These are phyloP conservation scores for Anastatica hierochuntica DNA, from an alignment of 345 rosid species.

Conservation along the genomic window DNA sequence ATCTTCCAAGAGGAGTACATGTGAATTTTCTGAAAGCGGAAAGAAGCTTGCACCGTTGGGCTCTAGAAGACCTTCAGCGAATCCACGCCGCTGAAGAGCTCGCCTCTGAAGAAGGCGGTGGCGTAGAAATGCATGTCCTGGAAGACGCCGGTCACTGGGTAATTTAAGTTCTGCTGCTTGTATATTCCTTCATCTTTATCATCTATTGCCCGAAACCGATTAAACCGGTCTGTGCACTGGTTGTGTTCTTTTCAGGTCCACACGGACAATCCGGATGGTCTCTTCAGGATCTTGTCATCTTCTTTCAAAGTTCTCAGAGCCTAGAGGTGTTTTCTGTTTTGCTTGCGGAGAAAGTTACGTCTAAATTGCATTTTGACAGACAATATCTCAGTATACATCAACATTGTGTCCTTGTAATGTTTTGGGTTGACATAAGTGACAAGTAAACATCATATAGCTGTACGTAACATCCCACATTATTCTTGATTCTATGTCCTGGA, in stretches of 20 bases:
- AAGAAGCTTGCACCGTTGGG: conserved; percentile 96
- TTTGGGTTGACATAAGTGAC: conserved; percentile 3
- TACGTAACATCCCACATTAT: background rate
- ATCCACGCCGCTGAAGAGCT: conserved; percentile 87
- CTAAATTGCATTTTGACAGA: too few relatives aligned
- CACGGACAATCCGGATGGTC: conserved; percentile 91
- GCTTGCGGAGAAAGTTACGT: background rate
- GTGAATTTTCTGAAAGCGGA: conserved; percentile 89
- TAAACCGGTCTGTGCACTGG: background rate
- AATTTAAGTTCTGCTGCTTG: conserved; percentile 8
- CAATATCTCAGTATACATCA: background rate
- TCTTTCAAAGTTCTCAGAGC: conserved; percentile 51
- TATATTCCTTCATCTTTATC: conserved; percentile 5
- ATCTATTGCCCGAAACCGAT: background rate
- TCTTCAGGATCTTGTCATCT: conserved; percentile 75
- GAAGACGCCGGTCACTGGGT: conserved; percentile 99
- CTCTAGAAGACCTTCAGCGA: conserved; percentile 80
- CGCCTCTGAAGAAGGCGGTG: conserved; percentile 83
- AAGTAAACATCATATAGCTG: conserved; percentile 7
- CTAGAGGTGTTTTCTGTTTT: conserved; percentile 2
- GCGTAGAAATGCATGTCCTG: conserved; percentile 92
- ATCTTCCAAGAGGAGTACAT: conserved; percentile 80
- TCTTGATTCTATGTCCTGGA: conserved; percentile 6
- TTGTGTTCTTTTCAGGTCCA: conserved; percentile 47
- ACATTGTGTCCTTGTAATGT: conserved; percentile 3